Base-by-base conservation (phyloP, 495 filamentous ascomycete species). In the Xylaria intraflava region DNA sequence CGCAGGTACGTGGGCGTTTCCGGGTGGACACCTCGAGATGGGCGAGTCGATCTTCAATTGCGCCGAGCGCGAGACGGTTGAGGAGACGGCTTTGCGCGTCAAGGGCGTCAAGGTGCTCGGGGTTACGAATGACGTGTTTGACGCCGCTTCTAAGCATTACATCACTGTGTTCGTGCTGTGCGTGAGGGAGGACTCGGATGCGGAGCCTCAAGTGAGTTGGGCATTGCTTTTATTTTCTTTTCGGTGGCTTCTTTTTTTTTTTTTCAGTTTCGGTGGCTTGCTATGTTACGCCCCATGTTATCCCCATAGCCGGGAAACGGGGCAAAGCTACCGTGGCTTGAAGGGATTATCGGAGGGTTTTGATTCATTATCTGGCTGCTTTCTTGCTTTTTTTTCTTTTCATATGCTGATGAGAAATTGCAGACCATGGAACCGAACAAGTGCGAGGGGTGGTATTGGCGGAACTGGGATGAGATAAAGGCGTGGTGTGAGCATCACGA, bases 21-120 rank as follows among this genome's bases (percentile, higher is more conserved):
- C 85, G 3, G 85, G 85, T 40, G 85, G 85, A 3, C 85, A 89
- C 46, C 78, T 88, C 19, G 84, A 89, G 36, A 73, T 77, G 51
- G 80, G 80, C 39, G 85, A 89, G 59, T 67, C 69, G 1, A 73
- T 76, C 41, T 73, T 80, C 36, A 65, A 55, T 0, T 86, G 83
- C 59, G 83, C 84, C 0, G 73, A 65, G 44, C 77, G 85, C n/a
- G 85, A 88, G 61, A 69, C 80, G 1, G 65, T 80, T 8, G 85
- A 89, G 62, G 85, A 89, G 63, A 86, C 85, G 0, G 85, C 78
- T 3, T 68, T 88, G 2, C 48, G 65, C 0, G 72, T 86, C 9
- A 58, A 39, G 1, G 71, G 76, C 9, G 29, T 78, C 26, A 69
- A 65, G 23, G 70, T 80, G 29, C 27, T 85, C 23, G 78, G 77